Evolutionary conservation across 352 stramenopile species (phyloP).

Genomic region (Phytopythium helicoides): DNA sequence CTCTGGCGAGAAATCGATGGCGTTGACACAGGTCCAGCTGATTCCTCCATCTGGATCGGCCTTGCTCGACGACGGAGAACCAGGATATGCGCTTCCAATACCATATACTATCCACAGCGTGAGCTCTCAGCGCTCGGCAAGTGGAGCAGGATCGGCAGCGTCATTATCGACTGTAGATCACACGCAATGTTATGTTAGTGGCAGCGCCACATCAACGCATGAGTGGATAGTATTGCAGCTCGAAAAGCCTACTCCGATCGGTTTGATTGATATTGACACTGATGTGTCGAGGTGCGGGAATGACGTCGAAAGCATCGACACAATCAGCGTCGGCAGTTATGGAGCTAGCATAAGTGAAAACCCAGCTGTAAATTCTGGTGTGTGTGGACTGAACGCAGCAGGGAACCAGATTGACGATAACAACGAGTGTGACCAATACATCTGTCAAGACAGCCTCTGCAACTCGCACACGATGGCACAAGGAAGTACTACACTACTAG

Average conservation of each 20-base stretch:
- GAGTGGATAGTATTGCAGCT: constrained; percentile 76
- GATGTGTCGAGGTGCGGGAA: constrained; percentile 34
- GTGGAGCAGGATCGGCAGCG: constrained; percentile 35
- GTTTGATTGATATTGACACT: constrained; percentile 50
- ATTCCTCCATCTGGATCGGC: constrained; percentile 38
- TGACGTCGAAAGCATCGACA: constrained; percentile 22
- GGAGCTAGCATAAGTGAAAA: constrained; percentile 32
- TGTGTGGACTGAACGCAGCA: constrained; percentile 26
- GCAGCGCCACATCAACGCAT: constrained; percentile 32
- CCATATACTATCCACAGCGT: constrained; percentile 61
- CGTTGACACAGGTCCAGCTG: constrained; percentile 41
- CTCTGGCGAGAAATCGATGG: constrained; percentile 27
- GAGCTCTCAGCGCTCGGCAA: constrained; percentile 43
- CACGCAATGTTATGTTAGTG: constrained; percentile 40
- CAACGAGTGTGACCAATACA: constrained; percentile 18
- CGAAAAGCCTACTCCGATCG: constrained; percentile 27
- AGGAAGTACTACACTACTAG: constrained; percentile 16
- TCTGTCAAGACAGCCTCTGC: constrained; percentile 32
- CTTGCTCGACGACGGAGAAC: constrained; percentile 5
- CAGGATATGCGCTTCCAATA: constrained; percentile 26
- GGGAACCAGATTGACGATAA: constrained; percentile 1
- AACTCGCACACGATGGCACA: constrained; percentile 12
- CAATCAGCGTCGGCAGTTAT: constrained; percentile 47
- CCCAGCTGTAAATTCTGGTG: constrained; percentile 12
- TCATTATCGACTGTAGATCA: constrained; percentile 23